Base-by-base conservation (phyloP, 805 yeast genomes). In the Saturnispora diversa region DNA sequence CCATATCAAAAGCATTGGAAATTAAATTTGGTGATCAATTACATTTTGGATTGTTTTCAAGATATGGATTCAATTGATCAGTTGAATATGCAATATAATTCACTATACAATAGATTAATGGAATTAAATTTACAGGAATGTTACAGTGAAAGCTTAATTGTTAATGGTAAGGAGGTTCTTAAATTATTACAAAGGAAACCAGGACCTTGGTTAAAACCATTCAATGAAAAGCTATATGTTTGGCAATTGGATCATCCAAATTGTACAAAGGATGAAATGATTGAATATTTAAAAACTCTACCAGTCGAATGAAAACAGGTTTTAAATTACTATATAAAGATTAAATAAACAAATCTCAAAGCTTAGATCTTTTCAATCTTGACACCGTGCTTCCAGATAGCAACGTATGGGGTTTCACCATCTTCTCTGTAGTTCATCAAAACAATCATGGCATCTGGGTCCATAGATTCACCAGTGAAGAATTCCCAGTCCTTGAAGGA, bases 381-480 rank as follows among this genome's bases (percentile, higher is more conserved):
- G 56, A 84, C 80, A 78, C 98, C 98, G 72, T 92, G 98, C 76
- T 90, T 92, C 98, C 98, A 92, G 82, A 88, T 80, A 53, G 88
- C 86, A 62, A 90, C 92, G 74, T 65, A 92, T 64, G 98, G 98
- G 57, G 98, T 92, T 59, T 80, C 74, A 75, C 98, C 98, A 66
- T 92, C 97, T 76, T 92, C 98, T 74, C 98, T 94, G 87, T 90
- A 92, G 94, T 92, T 92, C 71, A 92, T 84, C 68, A 92, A 79
- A 56, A 87, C 86, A 64, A 92, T 72, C 98, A 92, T 92, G 57
- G 82, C 98, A 71, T 92, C 98, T 68, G 98, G 98, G 80, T 92
- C 97, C 98, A 92, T 92, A 65, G 95, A 84, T 76, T 90, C 97
- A 77, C 98, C 97, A 56, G 96, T 90, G 88, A 71, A 92, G 79